Percentiles rank a stretch among this genome's conserved stretches.
These are phyloP conservation scores for Colletotrichum neosansevieriae DNA, from an alignment of 2,329 filamentous ascomycete species.

Conservation along the genomic window DNA sequence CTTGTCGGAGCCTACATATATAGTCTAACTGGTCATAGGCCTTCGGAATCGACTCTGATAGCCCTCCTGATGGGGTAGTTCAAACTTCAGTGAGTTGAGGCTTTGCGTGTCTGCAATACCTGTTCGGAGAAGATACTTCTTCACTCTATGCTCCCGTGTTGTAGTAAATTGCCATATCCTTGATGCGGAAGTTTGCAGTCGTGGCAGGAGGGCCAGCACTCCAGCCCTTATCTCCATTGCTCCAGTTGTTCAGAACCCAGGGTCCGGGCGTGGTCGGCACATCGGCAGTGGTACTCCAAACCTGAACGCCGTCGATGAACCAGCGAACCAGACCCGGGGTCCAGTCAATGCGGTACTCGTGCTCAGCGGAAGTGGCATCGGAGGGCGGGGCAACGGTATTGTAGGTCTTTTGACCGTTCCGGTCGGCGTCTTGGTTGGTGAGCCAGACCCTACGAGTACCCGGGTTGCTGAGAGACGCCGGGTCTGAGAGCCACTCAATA, in stretches of 20 bases:
- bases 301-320: constrained; percentile 46
- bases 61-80: too few relatives aligned
- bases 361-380: constrained; percentile 45
- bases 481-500: constrained; percentile 50
- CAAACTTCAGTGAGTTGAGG: too few relatives aligned
- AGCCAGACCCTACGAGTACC: constrained; percentile 47
- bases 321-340: constrained; percentile 43
- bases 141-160: constrained; percentile 41
- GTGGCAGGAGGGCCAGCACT: constrained; percentile 45
- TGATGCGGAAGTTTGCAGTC: constrained; percentile 46
- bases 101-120: too few relatives aligned
- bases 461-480: constrained; percentile 44
- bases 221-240: constrained; percentile 48
- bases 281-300: constrained; percentile 45
- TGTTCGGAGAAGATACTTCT: too few relatives aligned
- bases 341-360: constrained; percentile 50
- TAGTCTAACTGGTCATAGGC: too few relatives aligned
- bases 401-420: constrained; percentile 40
- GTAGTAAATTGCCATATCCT: constrained; percentile 45
- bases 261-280: constrained; percentile 44
- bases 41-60: too few relatives aligned
- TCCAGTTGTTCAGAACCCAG: constrained; percentile 51
- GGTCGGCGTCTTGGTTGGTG: constrained; percentile 48
- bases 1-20: too few relatives aligned
- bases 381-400: constrained; percentile 41